Conservation (phyloP, 2,329 filamentous ascomycete genomes). For the Pseudogymnoascus sp. region DNA sequence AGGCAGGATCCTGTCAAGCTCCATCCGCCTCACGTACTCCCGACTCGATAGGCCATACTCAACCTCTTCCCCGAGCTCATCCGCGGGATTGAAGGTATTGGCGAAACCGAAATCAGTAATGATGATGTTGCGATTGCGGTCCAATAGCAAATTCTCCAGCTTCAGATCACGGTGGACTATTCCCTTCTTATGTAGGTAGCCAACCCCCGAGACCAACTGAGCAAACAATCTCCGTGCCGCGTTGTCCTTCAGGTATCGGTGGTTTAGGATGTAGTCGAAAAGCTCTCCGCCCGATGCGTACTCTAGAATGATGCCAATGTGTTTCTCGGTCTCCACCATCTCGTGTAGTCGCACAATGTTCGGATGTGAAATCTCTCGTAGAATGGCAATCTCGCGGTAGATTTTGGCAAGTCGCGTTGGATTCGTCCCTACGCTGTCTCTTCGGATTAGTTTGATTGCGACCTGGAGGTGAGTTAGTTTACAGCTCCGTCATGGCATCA, state of each 20-base stretch:
- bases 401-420: constrained; percentile 89
- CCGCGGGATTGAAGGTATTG: constrained; percentile 85
- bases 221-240: constrained; percentile 86
- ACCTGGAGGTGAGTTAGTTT: constrained; percentile 46
- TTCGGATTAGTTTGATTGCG: constrained; percentile 93
- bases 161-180: constrained; percentile 97
- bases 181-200: constrained; percentile 95
- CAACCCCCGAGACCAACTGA: constrained; percentile 90
- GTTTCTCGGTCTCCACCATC: constrained; percentile 94
- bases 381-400: constrained; percentile 89
- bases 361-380: constrained; percentile 79
- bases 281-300: constrained; percentile 96
- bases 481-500: neutral
- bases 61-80: constrained; percentile 83
- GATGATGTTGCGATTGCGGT: constrained; percentile 97
- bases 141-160: constrained; percentile 86
- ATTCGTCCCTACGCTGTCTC: constrained; percentile 81
- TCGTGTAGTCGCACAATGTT: constrained; percentile 97
- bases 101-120: constrained; percentile 99
- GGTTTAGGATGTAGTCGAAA: constrained; percentile 96
- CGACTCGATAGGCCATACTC: constrained; percentile 80
- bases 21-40: constrained; percentile 77
- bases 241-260: constrained; percentile 91
- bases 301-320: constrained; percentile 96
- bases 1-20: constrained; percentile 68